phyloP scores from a whole-genome alignment of 306 rosid species.

The Lathyrus sativus region DNA sequence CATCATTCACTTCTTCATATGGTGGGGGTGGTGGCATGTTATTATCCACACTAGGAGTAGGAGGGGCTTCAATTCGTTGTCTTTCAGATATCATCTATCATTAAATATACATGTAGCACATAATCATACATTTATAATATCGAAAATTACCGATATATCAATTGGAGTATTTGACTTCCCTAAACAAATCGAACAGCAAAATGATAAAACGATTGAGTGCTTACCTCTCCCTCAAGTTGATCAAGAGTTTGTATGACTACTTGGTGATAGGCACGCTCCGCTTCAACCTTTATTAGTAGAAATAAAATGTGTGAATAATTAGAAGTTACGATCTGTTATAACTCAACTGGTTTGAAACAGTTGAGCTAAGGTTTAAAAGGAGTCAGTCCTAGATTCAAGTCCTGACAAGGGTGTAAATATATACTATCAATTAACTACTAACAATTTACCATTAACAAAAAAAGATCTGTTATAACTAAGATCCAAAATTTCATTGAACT shows the following conservation, averaged over 20 bases:
- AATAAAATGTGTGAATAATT: constrained; percentile 30
- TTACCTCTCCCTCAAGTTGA: constrained; percentile 97
- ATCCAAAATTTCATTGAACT: constrained; percentile 20
- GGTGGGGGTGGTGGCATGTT: constrained; percentile 86
- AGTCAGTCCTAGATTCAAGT: too few relatives aligned
- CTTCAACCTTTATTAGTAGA: constrained; percentile 71
- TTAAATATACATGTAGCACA: constrained; percentile 35
- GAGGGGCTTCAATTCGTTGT: constrained; percentile 94
- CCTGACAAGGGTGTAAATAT: too few relatives aligned
- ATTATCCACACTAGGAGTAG: constrained; percentile 62
- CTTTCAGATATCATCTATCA: constrained; percentile 85
- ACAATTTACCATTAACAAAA: too few relatives aligned
- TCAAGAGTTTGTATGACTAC: constrained; percentile 82
- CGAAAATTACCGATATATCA: constrained; percentile 23
- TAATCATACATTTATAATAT: constrained; percentile 34
- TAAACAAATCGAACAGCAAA: constrained; percentile 20
- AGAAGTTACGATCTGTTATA: constrained; percentile 18
- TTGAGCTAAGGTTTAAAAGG: too few relatives aligned
- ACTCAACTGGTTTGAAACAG: neutral
- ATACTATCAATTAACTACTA: too few relatives aligned
- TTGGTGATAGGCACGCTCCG: constrained; percentile 87
- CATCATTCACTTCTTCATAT: constrained; percentile 87
- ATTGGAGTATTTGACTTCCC: constrained; percentile 23
- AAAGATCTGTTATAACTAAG: neutral
- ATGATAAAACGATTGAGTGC: constrained; percentile 23